These are phyloP conservation scores for Amanita rimosa DNA, from an alignment of 768 basidiomycete species.

Conservation along the genomic window DNA sequence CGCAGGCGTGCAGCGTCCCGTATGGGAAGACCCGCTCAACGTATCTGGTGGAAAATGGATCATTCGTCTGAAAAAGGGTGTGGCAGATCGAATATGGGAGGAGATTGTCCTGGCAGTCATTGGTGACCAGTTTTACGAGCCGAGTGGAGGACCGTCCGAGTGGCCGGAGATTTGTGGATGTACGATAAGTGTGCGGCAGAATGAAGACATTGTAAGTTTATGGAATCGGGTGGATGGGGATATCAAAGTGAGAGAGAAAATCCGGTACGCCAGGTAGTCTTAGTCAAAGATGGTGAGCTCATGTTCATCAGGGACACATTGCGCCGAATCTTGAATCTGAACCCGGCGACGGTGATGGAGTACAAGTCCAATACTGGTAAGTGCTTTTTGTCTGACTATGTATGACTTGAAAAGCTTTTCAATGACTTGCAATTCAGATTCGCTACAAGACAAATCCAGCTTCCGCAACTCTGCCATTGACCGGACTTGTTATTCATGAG, in stretches of 20 bases:
- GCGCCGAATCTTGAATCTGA: slow-evolving; percentile 62
- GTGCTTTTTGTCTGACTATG: slow-evolving; percentile 9
- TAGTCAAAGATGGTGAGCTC: not conserved
- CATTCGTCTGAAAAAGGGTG: slow-evolving; percentile 81
- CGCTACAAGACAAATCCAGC: slow-evolving; percentile 81
- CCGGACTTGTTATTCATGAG: slow-evolving; percentile 24
- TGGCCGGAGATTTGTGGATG: slow-evolving; percentile 89
- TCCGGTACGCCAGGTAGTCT: slow-evolving; percentile 45
- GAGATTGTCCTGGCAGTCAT: slow-evolving; percentile 77
- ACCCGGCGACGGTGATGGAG: slow-evolving; percentile 75
- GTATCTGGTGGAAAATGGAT: slow-evolving; percentile 90
- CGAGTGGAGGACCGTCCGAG: slow-evolving; percentile 25
- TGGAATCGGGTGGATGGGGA: slow-evolving; percentile 87
- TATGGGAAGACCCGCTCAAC: slow-evolving; percentile 95
- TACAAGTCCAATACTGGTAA: slow-evolving; percentile 90
- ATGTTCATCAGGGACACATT: slow-evolving; percentile 58
- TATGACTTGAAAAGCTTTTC: no score
- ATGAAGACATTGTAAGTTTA: slow-evolving; percentile 87
- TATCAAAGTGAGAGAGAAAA: slow-evolving; percentile 62
- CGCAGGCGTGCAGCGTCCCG: slow-evolving; percentile 70
- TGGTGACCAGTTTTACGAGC: slow-evolving; percentile 78
- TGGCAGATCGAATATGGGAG: slow-evolving; percentile 88
- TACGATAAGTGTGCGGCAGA: slow-evolving; percentile 87
- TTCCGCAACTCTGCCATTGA: slow-evolving; percentile 61
- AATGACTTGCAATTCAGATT: slow-evolving; percentile 38